Percentiles rank a stretch among this genome's conserved stretches.
phyloP scores from a whole-genome alignment of 2,329 filamentous ascomycete species.

The Colletotrichum abscissum region DNA sequence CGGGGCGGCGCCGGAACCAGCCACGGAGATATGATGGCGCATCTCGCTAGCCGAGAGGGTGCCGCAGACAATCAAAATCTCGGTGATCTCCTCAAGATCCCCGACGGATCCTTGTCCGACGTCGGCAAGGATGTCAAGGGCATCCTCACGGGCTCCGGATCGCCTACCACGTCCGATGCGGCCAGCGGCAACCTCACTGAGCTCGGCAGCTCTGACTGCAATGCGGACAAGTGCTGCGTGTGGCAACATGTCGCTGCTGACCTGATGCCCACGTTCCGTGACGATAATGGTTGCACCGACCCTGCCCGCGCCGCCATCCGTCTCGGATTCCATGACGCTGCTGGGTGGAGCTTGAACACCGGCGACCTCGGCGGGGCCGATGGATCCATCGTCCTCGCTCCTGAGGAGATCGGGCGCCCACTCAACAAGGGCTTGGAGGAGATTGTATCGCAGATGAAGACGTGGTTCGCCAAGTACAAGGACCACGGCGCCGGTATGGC shows the following conservation, averaged over 20 bases:
- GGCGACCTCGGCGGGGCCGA: slow-evolving; percentile 56
- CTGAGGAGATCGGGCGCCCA: slow-evolving; percentile 45
- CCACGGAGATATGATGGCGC: background rate
- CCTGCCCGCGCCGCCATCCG: slow-evolving; percentile 57
- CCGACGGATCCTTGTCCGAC: slow-evolving; percentile 43
- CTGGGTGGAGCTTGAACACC: slow-evolving; percentile 52
- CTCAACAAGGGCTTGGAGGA: slow-evolving; percentile 60
- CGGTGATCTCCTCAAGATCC: slow-evolving; percentile 51
- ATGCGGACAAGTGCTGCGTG: slow-evolving; percentile 56
- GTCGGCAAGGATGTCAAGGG: slow-evolving; percentile 50
- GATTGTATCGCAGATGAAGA: slow-evolving; percentile 52
- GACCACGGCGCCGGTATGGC: slow-evolving; percentile 57
- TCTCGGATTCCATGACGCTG: slow-evolving; percentile 61
- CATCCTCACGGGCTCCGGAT: slow-evolving; percentile 44
- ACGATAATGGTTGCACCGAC: slow-evolving; percentile 52
- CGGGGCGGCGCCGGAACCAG: slow-evolving; percentile 17
- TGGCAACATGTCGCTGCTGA: slow-evolving; percentile 56
- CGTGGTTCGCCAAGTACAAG: slow-evolving; percentile 55
- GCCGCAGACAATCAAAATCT: slow-evolving; percentile 39
- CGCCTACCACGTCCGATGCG: slow-evolving; percentile 19
- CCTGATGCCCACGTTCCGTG: slow-evolving; percentile 48
- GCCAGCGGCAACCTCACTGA: slow-evolving; percentile 39
- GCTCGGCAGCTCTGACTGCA: slow-evolving; percentile 37
- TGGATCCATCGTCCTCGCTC: slow-evolving; percentile 54
- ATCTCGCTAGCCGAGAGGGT: background rate